These are phyloP conservation scores for Cubamyces sp. DNA, from an alignment of 768 basidiomycete species.

Conservation along the genomic window DNA sequence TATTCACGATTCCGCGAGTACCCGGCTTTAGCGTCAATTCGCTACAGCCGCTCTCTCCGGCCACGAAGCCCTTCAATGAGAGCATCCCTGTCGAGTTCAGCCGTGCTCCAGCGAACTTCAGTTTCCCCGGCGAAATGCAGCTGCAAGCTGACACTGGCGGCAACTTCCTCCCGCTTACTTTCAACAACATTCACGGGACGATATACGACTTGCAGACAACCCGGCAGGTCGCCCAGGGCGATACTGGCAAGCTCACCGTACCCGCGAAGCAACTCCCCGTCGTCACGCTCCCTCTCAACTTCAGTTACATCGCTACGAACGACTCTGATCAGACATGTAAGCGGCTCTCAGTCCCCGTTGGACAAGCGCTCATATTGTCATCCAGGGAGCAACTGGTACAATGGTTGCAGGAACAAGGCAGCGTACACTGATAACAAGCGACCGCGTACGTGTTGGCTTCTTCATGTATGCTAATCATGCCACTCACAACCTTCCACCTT, in stretches of 20 bases:
- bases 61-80: constrained; percentile 59
- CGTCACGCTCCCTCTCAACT: constrained; percentile 77
- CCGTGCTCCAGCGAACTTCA: constrained; percentile 84
- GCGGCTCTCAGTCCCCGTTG: too few species aligned
- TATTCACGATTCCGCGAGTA: constrained; percentile 82
- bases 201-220: constrained; percentile 73
- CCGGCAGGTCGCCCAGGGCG: constrained; percentile 69
- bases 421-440: constrained; percentile 54
- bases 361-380: constrained; percentile 9
- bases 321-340: constrained; percentile 82
- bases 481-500: constrained; percentile 13
- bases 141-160: constrained; percentile 75
- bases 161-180: constrained; percentile 79
- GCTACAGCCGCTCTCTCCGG: constrained; percentile 57
- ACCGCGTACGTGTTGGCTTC: constrained; percentile 52
- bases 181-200: constrained; percentile 66
- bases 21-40: constrained; percentile 70
- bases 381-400: constrained; percentile 75
- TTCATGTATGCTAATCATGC: neutral
- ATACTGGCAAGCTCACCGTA: constrained; percentile 58
- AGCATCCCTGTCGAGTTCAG: constrained; percentile 68
- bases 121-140: constrained; percentile 77
- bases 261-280: constrained; percentile 69
- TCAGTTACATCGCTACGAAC: constrained; percentile 81
- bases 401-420: constrained; percentile 69